Base-by-base conservation (phyloP, 768 basidiomycete genomes). In the Lactarius deliciosus region DNA sequence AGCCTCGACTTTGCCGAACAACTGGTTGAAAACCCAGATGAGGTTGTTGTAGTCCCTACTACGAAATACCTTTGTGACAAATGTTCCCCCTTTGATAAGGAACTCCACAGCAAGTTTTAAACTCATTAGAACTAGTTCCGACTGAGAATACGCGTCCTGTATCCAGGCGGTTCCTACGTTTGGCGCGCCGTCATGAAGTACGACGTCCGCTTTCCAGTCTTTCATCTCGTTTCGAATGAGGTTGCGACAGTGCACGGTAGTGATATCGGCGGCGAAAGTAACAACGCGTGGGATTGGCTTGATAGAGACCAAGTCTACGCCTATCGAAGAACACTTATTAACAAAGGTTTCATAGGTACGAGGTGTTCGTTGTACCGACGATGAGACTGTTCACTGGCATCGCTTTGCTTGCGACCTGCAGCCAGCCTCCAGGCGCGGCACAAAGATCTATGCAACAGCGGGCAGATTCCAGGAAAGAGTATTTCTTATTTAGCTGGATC, bases 131-230 rank as follows among this genome's bases (percentile, higher is more conserved):
- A 98, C 97, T 66, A 98, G 88, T 77, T 99, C 97, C 36, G 94
- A 94, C 75, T 99, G 97, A 68, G 87, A 86, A 80, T 95, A 99
- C 0, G 97, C 97, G 78, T 99, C 97, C 76, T 98, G 97, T 70
- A 98, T 86, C 97, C 97, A 99, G 15, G 97, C 97, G 13, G 94
- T 93, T 81, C 97, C 97, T 76, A 99, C 97, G 76, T 99, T 99
- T 28, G 97, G 97, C 47, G 97, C 97, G 80, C 97, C 97, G 77
- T 99, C 97, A 76, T 99, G 97, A 65, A 99, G 85, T 16, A 99
- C 95, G 61, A 98, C 86, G 74, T 99, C 97, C 22, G 97, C 97
- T 79, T 95, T 96, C 97, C 97, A 99, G 75, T 98, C 95, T 76
- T 98, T 98, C 69, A 98, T 79, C 76, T 97, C 94, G 28, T 81